Evolutionary conservation across 177 flowering plant genomes (phyloP).

Genomic region (Vitis hybrid): DNA sequence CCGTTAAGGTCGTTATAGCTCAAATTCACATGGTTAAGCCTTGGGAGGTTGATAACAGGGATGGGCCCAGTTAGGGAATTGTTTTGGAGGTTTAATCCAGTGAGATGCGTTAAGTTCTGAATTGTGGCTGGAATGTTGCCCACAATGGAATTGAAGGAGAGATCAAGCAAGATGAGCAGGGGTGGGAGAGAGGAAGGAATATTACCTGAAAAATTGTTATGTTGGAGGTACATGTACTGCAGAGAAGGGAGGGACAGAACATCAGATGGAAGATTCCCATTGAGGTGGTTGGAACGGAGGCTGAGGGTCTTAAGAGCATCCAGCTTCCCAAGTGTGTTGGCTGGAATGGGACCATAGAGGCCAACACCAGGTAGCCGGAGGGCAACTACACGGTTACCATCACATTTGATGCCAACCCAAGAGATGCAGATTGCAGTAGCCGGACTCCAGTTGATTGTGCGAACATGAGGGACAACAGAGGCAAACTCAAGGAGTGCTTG

Average conservation of each 20-base stretch:
- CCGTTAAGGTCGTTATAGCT: conserved; percentile 75
- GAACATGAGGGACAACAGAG: conserved; percentile 52
- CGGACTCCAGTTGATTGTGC: conserved; percentile 61
- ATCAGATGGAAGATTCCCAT: conserved; percentile 66
- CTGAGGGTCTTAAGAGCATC: conserved; percentile 59
- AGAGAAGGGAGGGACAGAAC: conserved; percentile 59
- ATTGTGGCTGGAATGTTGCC: conserved; percentile 64
- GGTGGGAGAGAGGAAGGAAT: conserved; percentile 58
- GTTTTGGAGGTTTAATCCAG: conserved; percentile 62
- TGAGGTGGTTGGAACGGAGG: conserved; percentile 65
- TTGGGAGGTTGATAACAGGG: conserved; percentile 53
- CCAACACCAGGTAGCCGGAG: conserved; percentile 79
- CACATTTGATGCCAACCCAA: conserved; percentile 70
- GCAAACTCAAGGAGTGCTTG: conserved; percentile 70
- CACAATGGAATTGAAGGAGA: conserved; percentile 71
- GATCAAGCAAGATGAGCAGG: conserved; percentile 51
- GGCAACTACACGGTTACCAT: conserved; percentile 38
- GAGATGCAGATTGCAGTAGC: conserved; percentile 47
- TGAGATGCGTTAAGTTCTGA: conserved; percentile 56
- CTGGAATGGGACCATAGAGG: conserved; percentile 62
- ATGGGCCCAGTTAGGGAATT: conserved; percentile 69
- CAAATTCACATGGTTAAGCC: conserved; percentile 58
- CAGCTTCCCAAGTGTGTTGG: conserved; percentile 55
- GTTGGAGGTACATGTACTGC: conserved; percentile 52
- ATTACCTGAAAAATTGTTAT: conserved; percentile 72